These are phyloP conservation scores for Moesziomyces globuligerus DNA, from an alignment of 1,284 basidiomycete species.

Conservation along the genomic window DNA sequence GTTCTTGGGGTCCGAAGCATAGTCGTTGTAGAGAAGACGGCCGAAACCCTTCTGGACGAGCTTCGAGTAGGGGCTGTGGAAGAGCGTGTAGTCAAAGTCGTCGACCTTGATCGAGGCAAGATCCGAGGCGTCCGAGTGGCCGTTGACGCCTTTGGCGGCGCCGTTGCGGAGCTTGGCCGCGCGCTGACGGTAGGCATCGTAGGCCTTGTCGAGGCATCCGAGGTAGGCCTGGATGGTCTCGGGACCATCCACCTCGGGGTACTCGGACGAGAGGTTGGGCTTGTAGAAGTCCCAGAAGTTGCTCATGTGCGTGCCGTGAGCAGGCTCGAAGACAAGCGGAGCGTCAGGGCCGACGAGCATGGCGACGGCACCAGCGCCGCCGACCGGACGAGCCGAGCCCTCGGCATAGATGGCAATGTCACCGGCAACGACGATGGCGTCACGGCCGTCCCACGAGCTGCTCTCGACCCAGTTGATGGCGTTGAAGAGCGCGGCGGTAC, in stretches of 20 bases:
- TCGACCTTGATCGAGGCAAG: conserved; percentile 74
- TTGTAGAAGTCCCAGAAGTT: conserved; percentile 79
- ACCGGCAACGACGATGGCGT: conserved; percentile 95
- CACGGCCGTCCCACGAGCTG: conserved; percentile 96
- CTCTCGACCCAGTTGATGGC: conserved; percentile 92
- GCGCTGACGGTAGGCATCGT: conserved; percentile 87
- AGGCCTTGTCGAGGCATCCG: conserved; percentile 89
- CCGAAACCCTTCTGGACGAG: conserved; percentile 97
- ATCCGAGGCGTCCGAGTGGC: conserved; percentile 42
- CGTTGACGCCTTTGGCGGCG: conserved; percentile 42
- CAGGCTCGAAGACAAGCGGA: conserved; percentile 90
- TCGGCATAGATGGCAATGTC: conserved; percentile 99
- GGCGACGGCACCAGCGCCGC: conserved; percentile 94
- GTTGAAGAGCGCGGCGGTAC: conserved; percentile 97
- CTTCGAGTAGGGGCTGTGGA: conserved; percentile 91
- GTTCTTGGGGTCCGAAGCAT: conserved; percentile 79
- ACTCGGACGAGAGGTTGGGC: conserved; percentile 73
- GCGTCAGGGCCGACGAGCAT: conserved; percentile 96
- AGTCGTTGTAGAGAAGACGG: conserved; percentile 93
- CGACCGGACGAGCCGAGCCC: conserved; percentile 91
- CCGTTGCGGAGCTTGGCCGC: conserved; percentile 71
- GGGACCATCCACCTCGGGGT: conserved; percentile 96
- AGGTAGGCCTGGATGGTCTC: conserved; percentile 96
- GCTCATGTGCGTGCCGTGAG: conserved; percentile 96
- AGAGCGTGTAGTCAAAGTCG: conserved; percentile 86